Conservation (phyloP, 495 filamentous ascomycete species). For the Annulohypoxylon bovei region DNA sequence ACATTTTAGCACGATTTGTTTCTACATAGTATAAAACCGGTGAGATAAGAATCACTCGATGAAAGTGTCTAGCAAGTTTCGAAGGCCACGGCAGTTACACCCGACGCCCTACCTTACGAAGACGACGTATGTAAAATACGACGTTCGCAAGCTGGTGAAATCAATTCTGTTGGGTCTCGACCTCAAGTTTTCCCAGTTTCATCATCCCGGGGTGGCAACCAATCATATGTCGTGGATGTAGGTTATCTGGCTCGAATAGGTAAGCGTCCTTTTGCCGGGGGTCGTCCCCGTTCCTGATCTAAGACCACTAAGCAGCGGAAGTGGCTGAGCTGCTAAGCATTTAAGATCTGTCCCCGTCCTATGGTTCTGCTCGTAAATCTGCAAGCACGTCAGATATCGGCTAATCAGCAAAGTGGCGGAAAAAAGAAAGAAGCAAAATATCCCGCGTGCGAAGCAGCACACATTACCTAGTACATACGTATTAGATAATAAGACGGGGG, state of each 20-base stretch:
- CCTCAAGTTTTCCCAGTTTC: not conserved
- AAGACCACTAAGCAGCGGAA: not conserved
- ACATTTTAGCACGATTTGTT: not conserved
- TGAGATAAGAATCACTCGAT: not conserved
- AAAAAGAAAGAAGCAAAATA: not conserved
- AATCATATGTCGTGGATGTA: slow-evolving; percentile 12
- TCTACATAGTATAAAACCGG: not conserved
- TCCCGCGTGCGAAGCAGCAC: not conserved
- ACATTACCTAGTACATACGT: too few species aligned
- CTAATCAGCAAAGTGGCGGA: not conserved
- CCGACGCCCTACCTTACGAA: not conserved
- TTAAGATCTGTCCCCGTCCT: not conserved
- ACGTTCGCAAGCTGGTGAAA: not conserved
- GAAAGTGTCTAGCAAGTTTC: not conserved
- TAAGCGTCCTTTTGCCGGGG: slow-evolving; percentile 17
- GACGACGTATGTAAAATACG: not conserved
- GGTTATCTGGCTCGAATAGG: slow-evolving; percentile 23
- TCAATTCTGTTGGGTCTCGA: not conserved
- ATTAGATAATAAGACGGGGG: not conserved
- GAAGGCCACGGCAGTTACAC: not conserved
- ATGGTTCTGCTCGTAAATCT: not conserved
- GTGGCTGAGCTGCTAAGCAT: not conserved
- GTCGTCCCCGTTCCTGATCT: not conserved
- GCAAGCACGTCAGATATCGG: not conserved
- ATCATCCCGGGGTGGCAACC: not conserved